These are phyloP conservation scores for Ophiocordyceps camponoti-rufipedis DNA, from an alignment of 2,329 filamentous ascomycete species.

Conservation along the genomic window DNA sequence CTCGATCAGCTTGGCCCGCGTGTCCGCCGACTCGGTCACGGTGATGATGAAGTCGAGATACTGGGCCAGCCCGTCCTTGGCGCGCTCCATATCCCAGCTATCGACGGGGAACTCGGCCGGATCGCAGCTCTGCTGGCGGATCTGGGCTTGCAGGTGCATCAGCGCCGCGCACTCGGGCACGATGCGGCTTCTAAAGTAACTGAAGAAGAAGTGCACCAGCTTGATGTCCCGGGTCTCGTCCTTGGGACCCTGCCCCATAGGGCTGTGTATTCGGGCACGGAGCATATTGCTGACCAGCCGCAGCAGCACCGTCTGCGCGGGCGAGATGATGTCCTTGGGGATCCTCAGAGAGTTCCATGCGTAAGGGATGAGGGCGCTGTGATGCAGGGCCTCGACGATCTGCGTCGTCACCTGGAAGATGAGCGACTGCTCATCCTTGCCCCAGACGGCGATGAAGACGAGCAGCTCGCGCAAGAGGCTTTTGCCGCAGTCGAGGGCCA, in stretches of 20 bases:
- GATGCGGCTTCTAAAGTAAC: slow-evolving; percentile 78
- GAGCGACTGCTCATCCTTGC: slow-evolving; percentile 78
- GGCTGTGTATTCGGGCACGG: slow-evolving; percentile 31
- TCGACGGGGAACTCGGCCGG: slow-evolving; percentile 85
- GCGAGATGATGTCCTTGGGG: slow-evolving; percentile 89
- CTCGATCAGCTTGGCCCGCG: slow-evolving; percentile 69
- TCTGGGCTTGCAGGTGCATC: slow-evolving; percentile 84
- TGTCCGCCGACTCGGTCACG: slow-evolving; percentile 67
- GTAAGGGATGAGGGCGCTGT: slow-evolving; percentile 77
- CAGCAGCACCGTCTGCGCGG: slow-evolving; percentile 82
- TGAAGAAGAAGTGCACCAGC: slow-evolving; percentile 76
- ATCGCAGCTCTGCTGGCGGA: slow-evolving; percentile 56
- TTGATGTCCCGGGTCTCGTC: slow-evolving; percentile 38
- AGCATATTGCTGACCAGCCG: slow-evolving; percentile 85
- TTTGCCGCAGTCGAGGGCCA: slow-evolving; percentile 78
- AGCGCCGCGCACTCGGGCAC: slow-evolving; percentile 89
- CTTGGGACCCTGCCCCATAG: slow-evolving; percentile 24
- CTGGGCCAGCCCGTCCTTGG: slow-evolving; percentile 86
- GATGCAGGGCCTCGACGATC: slow-evolving; percentile 83
- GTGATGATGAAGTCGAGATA: slow-evolving; percentile 89
- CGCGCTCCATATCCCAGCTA: slow-evolving; percentile 92
- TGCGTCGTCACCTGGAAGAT: slow-evolving; percentile 96
- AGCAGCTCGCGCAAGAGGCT: slow-evolving; percentile 79
- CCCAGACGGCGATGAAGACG: slow-evolving; percentile 95
- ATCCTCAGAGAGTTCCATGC: slow-evolving; percentile 84